These are phyloP conservation scores for Tranzscheliella williamsii DNA, from an alignment of 1,284 basidiomycete species.

Conservation along the genomic window DNA sequence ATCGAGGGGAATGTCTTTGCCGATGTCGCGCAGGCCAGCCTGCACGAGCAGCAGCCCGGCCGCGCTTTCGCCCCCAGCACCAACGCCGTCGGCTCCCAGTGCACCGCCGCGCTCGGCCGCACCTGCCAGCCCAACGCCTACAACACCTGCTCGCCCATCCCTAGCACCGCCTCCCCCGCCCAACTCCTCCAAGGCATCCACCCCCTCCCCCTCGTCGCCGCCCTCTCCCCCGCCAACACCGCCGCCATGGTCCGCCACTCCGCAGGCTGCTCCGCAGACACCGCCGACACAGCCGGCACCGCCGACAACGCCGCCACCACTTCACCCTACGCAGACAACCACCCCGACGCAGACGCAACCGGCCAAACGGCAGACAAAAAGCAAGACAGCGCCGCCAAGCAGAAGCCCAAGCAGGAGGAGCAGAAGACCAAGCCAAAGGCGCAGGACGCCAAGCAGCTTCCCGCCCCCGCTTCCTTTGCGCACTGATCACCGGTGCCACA, in stretches of 20 bases:
- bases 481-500: too few relatives aligned
- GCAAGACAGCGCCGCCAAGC: neutral
- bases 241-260: too few relatives aligned
- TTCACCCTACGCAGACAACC: too few relatives aligned
- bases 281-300: too few relatives aligned
- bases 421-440: conserved; percentile 61
- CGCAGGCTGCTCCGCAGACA: too few relatives aligned
- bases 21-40: conserved; percentile 19
- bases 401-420: conserved; percentile 65
- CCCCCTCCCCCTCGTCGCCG: neutral
- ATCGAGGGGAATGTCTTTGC: conserved; percentile 39
- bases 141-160: conserved; percentile 9
- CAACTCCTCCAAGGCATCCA: conserved; percentile 15
- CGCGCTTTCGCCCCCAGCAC: conserved; percentile 17
- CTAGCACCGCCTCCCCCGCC: conserved; percentile 11
- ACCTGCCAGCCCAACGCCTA: conserved; percentile 32
- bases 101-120: conserved; percentile 9
- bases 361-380: neutral
- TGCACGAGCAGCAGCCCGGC: conserved; percentile 15
- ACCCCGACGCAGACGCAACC: too few relatives aligned
- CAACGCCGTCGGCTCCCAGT: conserved; percentile 9
- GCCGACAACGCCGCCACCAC: too few relatives aligned
- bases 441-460: too few relatives aligned
- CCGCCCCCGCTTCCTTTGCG: too few relatives aligned
- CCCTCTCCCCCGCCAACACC: neutral